Percentiles rank a stretch among this genome's conserved stretches.
phyloP scores from a whole-genome alignment of 1,284 basidiomycete species.

The Tilletia caries region DNA sequence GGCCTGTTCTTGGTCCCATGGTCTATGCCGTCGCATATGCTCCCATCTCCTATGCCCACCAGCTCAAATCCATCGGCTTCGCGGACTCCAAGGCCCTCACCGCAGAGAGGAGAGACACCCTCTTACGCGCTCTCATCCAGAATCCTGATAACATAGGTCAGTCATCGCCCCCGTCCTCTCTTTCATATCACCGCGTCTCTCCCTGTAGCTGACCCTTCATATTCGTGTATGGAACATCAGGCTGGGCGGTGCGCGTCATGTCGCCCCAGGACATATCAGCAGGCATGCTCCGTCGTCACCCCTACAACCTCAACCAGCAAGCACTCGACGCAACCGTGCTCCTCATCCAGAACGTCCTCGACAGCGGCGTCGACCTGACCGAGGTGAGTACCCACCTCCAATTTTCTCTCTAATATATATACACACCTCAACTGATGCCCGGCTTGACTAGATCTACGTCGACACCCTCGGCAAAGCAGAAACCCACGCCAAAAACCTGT shows the following conservation, averaged over 20 bases:
- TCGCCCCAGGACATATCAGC: constrained; percentile 87
- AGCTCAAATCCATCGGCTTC: constrained; percentile 78
- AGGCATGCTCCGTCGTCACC: constrained; percentile 80
- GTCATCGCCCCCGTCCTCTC: constrained; percentile 46
- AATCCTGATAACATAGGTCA: constrained; percentile 51
- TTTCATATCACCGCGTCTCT: too few relatives aligned
- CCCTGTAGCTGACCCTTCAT: too few relatives aligned
- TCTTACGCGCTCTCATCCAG: constrained; percentile 48
- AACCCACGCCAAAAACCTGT: constrained; percentile 65
- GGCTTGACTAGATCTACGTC: constrained; percentile 73
- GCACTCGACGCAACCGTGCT: constrained; percentile 85
- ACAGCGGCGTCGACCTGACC: constrained; percentile 74
- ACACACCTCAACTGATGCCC: not conserved
- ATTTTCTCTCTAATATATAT: not conserved
- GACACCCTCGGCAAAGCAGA: constrained; percentile 87
- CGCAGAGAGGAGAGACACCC: constrained; percentile 56
- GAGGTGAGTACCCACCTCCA: constrained; percentile 58
- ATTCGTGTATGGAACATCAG: constrained; percentile 61
- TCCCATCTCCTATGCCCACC: constrained; percentile 67
- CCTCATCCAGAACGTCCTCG: constrained; percentile 77
- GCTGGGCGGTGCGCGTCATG: constrained; percentile 75
- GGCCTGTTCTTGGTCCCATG: constrained; percentile 87
- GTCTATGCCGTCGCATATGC: constrained; percentile 96
- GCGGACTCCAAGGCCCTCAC: constrained; percentile 91
- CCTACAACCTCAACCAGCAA: constrained; percentile 86